Evolutionary conservation across 2,329 filamentous ascomycete genomes (phyloP), one percentile per base, ranked within the genome.

Genomic region (Aspergillus sp.): DNA sequence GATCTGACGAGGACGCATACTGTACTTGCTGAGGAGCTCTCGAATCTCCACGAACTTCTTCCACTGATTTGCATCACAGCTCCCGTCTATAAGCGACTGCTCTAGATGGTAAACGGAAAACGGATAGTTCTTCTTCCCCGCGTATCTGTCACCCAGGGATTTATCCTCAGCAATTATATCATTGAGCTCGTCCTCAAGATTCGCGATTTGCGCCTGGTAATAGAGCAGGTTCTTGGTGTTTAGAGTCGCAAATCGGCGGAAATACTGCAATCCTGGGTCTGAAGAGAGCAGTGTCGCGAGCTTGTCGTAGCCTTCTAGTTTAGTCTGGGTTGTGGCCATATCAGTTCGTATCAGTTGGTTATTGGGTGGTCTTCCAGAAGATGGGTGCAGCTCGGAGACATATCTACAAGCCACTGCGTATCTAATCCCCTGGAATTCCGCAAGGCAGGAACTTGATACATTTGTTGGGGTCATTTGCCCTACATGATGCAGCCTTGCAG

Each of bases 191-290:
- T 40, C 33, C 16, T 47, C 41, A 6, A 53, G 13, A n/a, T 40
- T 30, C 2, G 26, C 48, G 2, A 58, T 30, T 20, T 58, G 48
- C 1, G 55, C 53, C 42, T 58, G 55, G 3, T 51, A 33, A 32
- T 48, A 53, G 7, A 58, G 43, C 2, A 58, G 22, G 17, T 55
- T 58, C 32, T 53, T 51, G 3, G 45, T 24, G 26, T 55, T 55
- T 3, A 55, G 43, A 16, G 11, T 48, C 14, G 35, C 52, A 14
- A 55, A 58, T 3, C 53, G 49, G 3, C 55, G 47, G 30, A 51
- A 52, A 13, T 51, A 47, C 3, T 32, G 46, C 0, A 49, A 24
- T 3, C 48, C 45, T 17, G 51, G 50, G 26, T 58, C 55, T 9
- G 26, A 36, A 3, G 53, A 33, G 36, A 58, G 49, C 11, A 53